Percentiles rank a stretch among this genome's conserved stretches.
Evolutionary conservation across 768 basidiomycete genomes (phyloP).

Genomic region (Calocera cornea): DNA sequence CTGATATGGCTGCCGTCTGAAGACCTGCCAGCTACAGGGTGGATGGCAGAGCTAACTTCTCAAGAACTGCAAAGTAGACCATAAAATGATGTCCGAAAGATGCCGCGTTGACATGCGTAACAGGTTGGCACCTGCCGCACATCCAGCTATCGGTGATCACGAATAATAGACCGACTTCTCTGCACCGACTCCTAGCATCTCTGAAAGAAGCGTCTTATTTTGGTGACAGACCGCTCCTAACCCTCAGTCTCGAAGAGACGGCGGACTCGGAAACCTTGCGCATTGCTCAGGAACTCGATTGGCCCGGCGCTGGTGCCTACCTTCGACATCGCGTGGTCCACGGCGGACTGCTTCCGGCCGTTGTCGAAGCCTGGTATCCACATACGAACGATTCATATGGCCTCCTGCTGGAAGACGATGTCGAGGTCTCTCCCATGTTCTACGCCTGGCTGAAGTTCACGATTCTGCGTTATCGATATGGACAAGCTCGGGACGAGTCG

Average conservation of each 20-base stretch:
- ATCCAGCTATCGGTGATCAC: conserved; percentile 67
- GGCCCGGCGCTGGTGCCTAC: conserved; percentile 47
- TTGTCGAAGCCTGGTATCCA: conserved; percentile 87
- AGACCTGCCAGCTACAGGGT: conserved; percentile 40
- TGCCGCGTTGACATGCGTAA: not conserved
- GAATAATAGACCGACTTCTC: conserved; percentile 57
- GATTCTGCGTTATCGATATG: conserved; percentile 64
- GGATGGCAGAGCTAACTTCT: conserved; percentile 48
- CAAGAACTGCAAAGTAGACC: conserved; percentile 45
- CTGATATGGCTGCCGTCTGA: conserved; percentile 13
- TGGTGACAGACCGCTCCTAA: conserved; percentile 50
- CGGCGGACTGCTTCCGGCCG: conserved; percentile 65
- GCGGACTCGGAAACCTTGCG: conserved; percentile 47
- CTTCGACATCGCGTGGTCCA: conserved; percentile 63
- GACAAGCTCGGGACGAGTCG: conserved; percentile 28
- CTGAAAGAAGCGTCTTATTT: conserved; percentile 46
- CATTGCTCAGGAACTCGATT: conserved; percentile 37
- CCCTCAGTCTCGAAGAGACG: conserved; percentile 65
- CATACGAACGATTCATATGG: conserved; percentile 58
- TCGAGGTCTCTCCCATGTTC: conserved; percentile 71
- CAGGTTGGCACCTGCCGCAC: conserved; percentile 62
- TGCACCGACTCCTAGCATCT: conserved; percentile 52
- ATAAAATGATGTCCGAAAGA: not conserved
- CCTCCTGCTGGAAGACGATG: conserved; percentile 70
- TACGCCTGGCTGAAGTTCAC: conserved; percentile 77